Conservation (phyloP, 768 basidiomycete species). For the Harrya chromipes region DNA sequence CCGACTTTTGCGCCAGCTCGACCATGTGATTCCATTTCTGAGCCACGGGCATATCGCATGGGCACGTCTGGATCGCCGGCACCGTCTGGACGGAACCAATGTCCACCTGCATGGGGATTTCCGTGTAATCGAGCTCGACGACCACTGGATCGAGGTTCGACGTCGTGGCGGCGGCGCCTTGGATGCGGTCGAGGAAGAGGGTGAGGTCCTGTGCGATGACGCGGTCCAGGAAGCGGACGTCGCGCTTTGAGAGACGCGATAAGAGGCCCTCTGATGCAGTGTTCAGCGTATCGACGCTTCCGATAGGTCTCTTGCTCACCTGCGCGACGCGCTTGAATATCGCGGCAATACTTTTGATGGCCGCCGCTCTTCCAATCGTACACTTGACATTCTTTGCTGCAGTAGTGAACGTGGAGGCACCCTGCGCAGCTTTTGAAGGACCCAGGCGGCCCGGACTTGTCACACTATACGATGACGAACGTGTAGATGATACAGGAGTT, state of each 20-base stretch:
- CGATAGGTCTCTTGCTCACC: constrained; percentile 9
- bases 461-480: constrained; percentile 13
- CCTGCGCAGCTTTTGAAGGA: constrained; percentile 28
- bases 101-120: constrained; percentile 13
- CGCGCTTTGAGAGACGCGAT: constrained; percentile 18
- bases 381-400: constrained; percentile 30
- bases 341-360: constrained; percentile 24
- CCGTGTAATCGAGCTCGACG: constrained; percentile 27
- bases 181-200: constrained; percentile 16
- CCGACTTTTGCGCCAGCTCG: constrained; percentile 25
- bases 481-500: background rate
- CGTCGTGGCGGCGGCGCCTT: constrained; percentile 3
- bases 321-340: constrained; percentile 26
- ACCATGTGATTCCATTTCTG: constrained; percentile 28
- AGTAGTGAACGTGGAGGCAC: constrained; percentile 30
- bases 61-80: constrained; percentile 15
- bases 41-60: constrained; percentile 18
- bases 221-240: constrained; percentile 24
- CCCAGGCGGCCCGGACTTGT: constrained; percentile 22
- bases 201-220: constrained; percentile 21
- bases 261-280: constrained; percentile 18
- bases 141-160: constrained; percentile 15
- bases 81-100: constrained; percentile 15
- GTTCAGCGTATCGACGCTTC: background rate
- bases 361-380: constrained; percentile 30